phyloP scores from a whole-genome alignment of 1,284 basidiomycete genomes.

The Fomitopsis pinicola region DNA sequence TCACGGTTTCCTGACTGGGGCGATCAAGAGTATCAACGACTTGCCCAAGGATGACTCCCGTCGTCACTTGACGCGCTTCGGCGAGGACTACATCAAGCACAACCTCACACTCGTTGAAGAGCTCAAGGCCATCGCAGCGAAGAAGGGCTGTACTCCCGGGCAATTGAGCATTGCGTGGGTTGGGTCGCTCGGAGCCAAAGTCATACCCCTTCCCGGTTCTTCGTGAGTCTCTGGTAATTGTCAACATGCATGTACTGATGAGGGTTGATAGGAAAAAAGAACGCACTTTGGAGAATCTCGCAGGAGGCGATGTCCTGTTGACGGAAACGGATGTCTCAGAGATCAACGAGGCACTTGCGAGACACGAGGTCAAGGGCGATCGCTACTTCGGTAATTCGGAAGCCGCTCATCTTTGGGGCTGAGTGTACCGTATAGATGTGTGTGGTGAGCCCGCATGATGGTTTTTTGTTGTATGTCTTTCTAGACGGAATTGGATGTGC shows the following conservation, averaged over 20 bases:
- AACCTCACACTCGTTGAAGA: constrained; percentile 54
- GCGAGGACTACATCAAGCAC: constrained; percentile 43
- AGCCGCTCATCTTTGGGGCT: constrained; percentile 24
- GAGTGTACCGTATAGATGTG: neutral
- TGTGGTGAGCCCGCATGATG: too few relatives aligned
- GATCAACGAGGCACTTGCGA: constrained; percentile 27
- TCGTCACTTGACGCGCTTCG: constrained; percentile 29
- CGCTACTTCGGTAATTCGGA: constrained; percentile 24
- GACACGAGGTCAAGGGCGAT: constrained; percentile 27
- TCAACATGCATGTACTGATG: neutral
- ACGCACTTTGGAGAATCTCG: constrained; percentile 45
- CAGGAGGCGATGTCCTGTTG: constrained; percentile 38
- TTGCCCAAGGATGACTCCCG: constrained; percentile 37
- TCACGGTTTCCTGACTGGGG: constrained; percentile 51
- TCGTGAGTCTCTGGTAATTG: constrained; percentile 30
- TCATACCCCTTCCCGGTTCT: constrained; percentile 54
- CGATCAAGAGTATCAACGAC: constrained; percentile 42
- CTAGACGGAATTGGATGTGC: too few relatives aligned
- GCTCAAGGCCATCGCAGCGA: constrained; percentile 40
- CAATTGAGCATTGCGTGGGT: constrained; percentile 67
- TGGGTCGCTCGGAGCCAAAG: constrained; percentile 37
- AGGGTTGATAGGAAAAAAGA: constrained; percentile 22
- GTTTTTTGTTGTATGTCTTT: too few relatives aligned
- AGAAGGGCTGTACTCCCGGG: constrained; percentile 46
- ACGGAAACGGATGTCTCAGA: constrained; percentile 34